phyloP scores from a whole-genome alignment of 2,329 filamentous ascomycete species.

The Sporothrix schenckii region DNA sequence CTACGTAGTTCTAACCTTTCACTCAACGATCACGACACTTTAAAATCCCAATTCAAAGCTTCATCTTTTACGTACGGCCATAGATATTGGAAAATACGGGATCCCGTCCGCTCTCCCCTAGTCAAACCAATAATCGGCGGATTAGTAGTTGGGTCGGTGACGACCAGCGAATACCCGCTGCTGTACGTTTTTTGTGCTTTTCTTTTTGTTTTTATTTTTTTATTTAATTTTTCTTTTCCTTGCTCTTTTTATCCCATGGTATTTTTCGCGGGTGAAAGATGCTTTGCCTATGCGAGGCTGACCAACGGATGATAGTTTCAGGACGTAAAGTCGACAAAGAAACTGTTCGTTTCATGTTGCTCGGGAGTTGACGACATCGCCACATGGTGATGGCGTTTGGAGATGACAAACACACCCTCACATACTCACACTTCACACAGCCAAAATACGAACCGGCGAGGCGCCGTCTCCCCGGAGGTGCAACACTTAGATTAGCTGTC shows the following conservation, averaged over 20 bases:
- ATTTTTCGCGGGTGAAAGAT: neutral
- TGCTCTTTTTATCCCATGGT: neutral
- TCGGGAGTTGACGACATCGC: neutral
- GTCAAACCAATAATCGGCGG: slow-evolving; percentile 23
- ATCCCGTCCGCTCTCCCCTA: slow-evolving; percentile 23
- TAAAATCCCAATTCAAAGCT: no score
- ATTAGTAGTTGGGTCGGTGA: slow-evolving; percentile 25
- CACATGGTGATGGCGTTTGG: neutral
- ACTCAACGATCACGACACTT: no score
- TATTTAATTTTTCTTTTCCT: neutral
- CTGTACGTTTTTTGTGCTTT: slow-evolving; percentile 12
- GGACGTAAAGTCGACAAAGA: no score
- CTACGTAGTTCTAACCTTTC: no score
- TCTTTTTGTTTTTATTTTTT: neutral
- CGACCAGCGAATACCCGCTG: slow-evolving; percentile 25
- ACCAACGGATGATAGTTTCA: neutral
- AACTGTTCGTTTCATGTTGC: neutral
- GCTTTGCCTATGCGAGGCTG: neutral
- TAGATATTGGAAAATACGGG: slow-evolving; percentile 11
- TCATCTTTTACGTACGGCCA: slow-evolving; percentile 8
- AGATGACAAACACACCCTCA: neutral
- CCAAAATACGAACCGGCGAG: neutral
- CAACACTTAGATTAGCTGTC: slow-evolving; percentile 12
- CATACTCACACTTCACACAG: neutral
- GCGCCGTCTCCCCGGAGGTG: slow-evolving; percentile 8